phyloP scores from a whole-genome alignment of 805 yeast species.

The Blastobotrys chiropterorum region DNA sequence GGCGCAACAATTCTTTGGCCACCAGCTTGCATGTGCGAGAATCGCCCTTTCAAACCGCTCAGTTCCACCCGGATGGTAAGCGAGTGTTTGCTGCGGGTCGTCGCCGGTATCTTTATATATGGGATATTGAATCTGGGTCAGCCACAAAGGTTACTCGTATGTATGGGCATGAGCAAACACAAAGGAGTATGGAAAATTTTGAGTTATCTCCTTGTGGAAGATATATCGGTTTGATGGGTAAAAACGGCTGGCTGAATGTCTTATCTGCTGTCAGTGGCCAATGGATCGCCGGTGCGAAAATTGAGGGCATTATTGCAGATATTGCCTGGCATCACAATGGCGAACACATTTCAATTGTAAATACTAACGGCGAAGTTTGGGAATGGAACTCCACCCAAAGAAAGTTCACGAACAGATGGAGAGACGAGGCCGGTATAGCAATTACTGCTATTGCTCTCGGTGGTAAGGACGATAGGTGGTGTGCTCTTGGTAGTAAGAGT shows the following conservation, averaged over 20 bases:
- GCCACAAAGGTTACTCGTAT: conserved; percentile 81
- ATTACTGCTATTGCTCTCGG: conserved; percentile 72
- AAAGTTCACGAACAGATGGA: conserved; percentile 62
- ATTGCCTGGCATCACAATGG: conserved; percentile 56
- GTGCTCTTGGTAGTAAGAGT: conserved; percentile 82
- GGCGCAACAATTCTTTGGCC: conserved; percentile 71
- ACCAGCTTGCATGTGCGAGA: conserved; percentile 74
- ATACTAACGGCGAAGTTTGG: conserved; percentile 82
- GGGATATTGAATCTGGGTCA: conserved; percentile 73
- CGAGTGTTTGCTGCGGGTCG: conserved; percentile 82
- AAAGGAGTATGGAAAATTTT: conserved; percentile 82
- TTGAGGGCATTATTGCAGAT: conserved; percentile 82
- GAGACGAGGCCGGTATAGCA: conserved; percentile 79
- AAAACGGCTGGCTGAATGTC: conserved; percentile 86
- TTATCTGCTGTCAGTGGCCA: conserved; percentile 74
- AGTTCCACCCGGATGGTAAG: conserved; percentile 49
- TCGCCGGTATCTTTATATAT: conserved; percentile 83
- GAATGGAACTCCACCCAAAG: conserved; percentile 58
- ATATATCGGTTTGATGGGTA: conserved; percentile 71
- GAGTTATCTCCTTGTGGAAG: conserved; percentile 67
- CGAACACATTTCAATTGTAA: conserved; percentile 50
- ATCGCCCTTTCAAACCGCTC: conserved; percentile 74
- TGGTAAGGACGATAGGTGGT: conserved; percentile 55
- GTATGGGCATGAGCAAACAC: conserved; percentile 86
- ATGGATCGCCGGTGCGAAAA: conserved; percentile 79